Evolutionary conservation across 75 land plant genomes (phyloP).

Genomic region (Cryptomeria japonica): DNA sequence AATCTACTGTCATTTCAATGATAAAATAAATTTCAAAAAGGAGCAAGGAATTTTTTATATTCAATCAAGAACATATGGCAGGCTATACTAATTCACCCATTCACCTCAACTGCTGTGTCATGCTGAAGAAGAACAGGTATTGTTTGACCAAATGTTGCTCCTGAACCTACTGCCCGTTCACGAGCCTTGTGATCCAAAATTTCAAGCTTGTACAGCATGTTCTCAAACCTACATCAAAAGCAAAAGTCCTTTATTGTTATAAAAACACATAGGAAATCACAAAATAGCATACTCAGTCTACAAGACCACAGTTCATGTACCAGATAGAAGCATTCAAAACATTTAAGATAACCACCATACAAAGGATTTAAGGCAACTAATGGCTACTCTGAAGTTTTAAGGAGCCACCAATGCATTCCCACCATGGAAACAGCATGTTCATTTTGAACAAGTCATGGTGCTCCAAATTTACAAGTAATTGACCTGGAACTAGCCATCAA

Average conservation of each 20-base stretch:
- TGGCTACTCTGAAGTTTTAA: background rate
- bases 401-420: background rate
- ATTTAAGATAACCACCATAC: background rate
- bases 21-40: background rate
- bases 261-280: background rate
- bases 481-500: background rate
- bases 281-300: background rate
- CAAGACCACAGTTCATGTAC: background rate
- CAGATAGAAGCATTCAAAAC: constrained; percentile 3
- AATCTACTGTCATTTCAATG: background rate
- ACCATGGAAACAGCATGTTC: background rate
- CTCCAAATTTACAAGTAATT: background rate
- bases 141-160: constrained; percentile 67
- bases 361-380: background rate
- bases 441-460: background rate
- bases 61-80: background rate
- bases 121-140: constrained; percentile 72
- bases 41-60: background rate
- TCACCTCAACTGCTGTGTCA: constrained; percentile 88
- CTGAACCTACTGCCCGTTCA: constrained; percentile 74
- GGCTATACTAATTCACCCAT: background rate
- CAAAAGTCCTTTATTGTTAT: background rate
- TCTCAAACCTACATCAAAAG: constrained; percentile 60
- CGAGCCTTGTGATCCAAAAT: constrained; percentile 86
- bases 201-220: constrained; percentile 77